These are phyloP conservation scores for Cardamine resedifolia DNA, from an alignment of 345 rosid species.

Conservation along the genomic window DNA sequence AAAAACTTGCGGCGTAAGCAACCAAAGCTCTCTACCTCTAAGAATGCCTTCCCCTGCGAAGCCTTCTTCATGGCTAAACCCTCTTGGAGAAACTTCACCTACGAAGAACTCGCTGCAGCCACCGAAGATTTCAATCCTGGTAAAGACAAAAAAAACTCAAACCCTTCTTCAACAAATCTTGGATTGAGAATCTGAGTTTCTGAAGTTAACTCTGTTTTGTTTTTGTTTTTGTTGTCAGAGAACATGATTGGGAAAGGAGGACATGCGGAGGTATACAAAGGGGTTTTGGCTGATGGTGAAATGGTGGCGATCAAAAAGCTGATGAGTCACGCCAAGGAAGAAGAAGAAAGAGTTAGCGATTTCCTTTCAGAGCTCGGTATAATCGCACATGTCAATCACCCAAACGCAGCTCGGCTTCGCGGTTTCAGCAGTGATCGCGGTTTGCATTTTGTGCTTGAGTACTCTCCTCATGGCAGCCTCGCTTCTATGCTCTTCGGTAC, in stretches of 20 bases:
- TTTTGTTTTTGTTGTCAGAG: slow-evolving; percentile 44
- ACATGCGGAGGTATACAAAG: slow-evolving; percentile 85
- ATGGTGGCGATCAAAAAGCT: slow-evolving; percentile 81
- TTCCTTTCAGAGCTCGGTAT: slow-evolving; percentile 91
- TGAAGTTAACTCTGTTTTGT: slow-evolving; percentile 5
- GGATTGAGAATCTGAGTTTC: neutral
- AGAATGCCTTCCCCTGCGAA: slow-evolving; percentile 41
- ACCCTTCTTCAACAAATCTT: neutral
- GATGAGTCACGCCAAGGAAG: slow-evolving; percentile 52
- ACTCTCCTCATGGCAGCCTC: slow-evolving; percentile 77
- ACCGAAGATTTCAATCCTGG: slow-evolving; percentile 68
- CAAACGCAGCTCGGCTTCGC: slow-evolving; percentile 71
- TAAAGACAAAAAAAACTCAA: slow-evolving; percentile 16
- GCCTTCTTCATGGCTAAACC: slow-evolving; percentile 46
- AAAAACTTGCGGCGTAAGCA: slow-evolving; percentile 55
- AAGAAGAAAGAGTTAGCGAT: slow-evolving; percentile 59
- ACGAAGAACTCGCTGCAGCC: slow-evolving; percentile 60
- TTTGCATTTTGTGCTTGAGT: slow-evolving; percentile 84
- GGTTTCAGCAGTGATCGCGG: slow-evolving; percentile 82
- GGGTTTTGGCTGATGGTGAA: slow-evolving; percentile 59
- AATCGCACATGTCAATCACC: slow-evolving; percentile 90
- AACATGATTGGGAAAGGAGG: slow-evolving; percentile 89
- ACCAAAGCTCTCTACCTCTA: slow-evolving; percentile 41
- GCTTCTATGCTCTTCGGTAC: slow-evolving; percentile 69
- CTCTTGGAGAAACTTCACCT: slow-evolving; percentile 74